Percentiles rank a stretch among this genome's conserved stretches.
phyloP scores from a whole-genome alignment of 2,329 filamentous ascomycete genomes.

The Pseudopithomyces chartarum region DNA sequence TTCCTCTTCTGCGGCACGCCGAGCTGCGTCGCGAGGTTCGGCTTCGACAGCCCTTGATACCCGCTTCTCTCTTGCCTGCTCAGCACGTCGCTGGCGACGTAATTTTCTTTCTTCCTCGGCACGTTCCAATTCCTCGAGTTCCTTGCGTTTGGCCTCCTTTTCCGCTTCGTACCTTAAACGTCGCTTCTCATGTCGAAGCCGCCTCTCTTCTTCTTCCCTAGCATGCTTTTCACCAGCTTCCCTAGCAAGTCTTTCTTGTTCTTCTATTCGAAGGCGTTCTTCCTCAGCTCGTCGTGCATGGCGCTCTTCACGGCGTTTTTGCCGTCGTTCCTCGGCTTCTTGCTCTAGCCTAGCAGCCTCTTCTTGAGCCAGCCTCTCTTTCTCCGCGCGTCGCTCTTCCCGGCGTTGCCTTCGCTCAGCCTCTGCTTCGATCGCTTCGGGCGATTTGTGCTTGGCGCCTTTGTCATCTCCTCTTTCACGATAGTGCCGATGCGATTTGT shows the following conservation, averaged over 20 bases:
- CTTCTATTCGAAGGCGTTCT: conserved; percentile 17
- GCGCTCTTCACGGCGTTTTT: conserved; percentile 35
- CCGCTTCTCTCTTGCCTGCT: conserved; percentile 32
- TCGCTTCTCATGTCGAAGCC: conserved; percentile 30
- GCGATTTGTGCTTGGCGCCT: conserved; percentile 32
- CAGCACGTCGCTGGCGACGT: conserved; percentile 30
- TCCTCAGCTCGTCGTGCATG: conserved; percentile 19
- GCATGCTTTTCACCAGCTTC: conserved; percentile 14
- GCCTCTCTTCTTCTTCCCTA: conserved; percentile 35
- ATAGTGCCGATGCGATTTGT: conserved; percentile 29
- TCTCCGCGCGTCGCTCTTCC: conserved; percentile 34
- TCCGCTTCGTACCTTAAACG: conserved; percentile 33
- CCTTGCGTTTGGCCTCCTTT: conserved; percentile 23
- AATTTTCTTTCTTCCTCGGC: conserved; percentile 31
- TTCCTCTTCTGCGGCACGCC: conserved; percentile 33
- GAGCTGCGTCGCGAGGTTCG: conserved; percentile 33
- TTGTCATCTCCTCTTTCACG: conserved; percentile 36
- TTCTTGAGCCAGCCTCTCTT: conserved; percentile 30
- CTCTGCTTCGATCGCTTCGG: conserved; percentile 33
- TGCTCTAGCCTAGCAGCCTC: conserved; percentile 26
- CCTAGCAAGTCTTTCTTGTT: conserved; percentile 6
- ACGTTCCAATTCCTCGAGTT: conserved; percentile 19
- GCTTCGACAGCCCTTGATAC: conserved; percentile 19
- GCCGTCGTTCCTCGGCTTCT: conserved; percentile 28
- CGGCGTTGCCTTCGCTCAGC: conserved; percentile 32